phyloP scores from a whole-genome alignment of 192 early-diverging fungal genomes.

The Backusella tuberculispora region DNA sequence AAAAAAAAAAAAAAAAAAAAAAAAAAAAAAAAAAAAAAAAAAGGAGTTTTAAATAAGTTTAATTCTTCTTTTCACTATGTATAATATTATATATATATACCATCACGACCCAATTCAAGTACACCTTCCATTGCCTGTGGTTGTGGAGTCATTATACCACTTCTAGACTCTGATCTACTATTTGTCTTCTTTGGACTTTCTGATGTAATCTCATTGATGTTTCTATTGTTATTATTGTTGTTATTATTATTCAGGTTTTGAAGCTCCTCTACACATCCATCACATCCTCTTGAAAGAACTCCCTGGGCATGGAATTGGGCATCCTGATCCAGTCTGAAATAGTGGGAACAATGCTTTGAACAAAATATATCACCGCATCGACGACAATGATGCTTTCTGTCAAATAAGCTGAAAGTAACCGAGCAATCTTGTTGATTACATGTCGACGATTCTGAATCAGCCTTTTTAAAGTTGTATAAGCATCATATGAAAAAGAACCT shows the following conservation, averaged over 20 bases:
- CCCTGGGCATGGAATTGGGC: slow-evolving; percentile 38
- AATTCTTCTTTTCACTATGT: not conserved
- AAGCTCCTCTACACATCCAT: slow-evolving; percentile 35
- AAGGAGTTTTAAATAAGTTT: not conserved
- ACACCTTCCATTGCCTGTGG: slow-evolving; percentile 41
- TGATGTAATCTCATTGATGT: not conserved
- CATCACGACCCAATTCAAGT: slow-evolving; percentile 36
- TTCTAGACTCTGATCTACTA: not conserved
- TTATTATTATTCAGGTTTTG: not conserved
- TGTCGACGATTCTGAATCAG: slow-evolving; percentile 35
- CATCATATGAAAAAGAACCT: not conserved
- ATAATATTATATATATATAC: slow-evolving; percentile 6
- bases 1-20: not conserved
- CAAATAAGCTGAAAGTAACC: slow-evolving; percentile 37
- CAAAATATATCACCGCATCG: slow-evolving; percentile 50
- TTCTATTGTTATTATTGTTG: not conserved
- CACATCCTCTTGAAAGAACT: slow-evolving; percentile 38
- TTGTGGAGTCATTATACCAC: slow-evolving; percentile 34
- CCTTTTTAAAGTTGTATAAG: slow-evolving; percentile 22
- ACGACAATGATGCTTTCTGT: slow-evolving; percentile 48
- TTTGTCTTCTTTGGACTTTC: not conserved
- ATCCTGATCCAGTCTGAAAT: slow-evolving; percentile 43
- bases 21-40: not conserved
- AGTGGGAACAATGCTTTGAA: slow-evolving; percentile 42
- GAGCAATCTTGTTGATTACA: slow-evolving; percentile 38